Evolutionary conservation across 805 yeast genomes (phyloP).

Genomic region (Saccharomycopsis javanensis): DNA sequence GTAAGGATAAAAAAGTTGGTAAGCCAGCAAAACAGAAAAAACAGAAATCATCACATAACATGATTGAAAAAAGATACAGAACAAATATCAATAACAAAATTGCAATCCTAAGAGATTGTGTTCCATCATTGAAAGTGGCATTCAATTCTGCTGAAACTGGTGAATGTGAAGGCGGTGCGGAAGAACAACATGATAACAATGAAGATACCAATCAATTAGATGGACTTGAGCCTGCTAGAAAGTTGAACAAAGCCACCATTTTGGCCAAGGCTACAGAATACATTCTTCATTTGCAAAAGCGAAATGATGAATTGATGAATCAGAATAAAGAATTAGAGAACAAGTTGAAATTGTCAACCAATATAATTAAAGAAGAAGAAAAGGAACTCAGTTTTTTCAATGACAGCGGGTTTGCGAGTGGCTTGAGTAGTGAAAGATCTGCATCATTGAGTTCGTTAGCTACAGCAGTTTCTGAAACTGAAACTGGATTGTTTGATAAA

Average conservation of each 20-base stretch:
- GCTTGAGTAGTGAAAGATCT: not conserved
- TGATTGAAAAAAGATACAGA: slow-evolving; percentile 64
- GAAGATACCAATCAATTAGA: slow-evolving; percentile 45
- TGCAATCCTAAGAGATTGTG: slow-evolving; percentile 51
- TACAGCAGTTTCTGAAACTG: slow-evolving; percentile 35
- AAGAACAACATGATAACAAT: slow-evolving; percentile 39
- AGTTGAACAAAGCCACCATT: slow-evolving; percentile 69
- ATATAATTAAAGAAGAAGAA: not conserved
- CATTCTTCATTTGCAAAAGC: slow-evolving; percentile 59
- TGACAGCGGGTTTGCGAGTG: not conserved
- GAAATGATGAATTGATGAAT: slow-evolving; percentile 39
- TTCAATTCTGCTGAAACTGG: slow-evolving; percentile 28
- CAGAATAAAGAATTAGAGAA: slow-evolving; percentile 27
- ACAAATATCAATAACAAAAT: slow-evolving; percentile 65
- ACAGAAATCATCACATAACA: slow-evolving; percentile 55
- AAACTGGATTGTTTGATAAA: slow-evolving; percentile 40
- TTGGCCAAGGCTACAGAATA: slow-evolving; percentile 70
- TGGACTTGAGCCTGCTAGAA: slow-evolving; percentile 68
- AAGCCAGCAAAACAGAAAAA: slow-evolving; percentile 27
- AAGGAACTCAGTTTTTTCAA: not conserved
- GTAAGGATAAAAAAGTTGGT: not conserved
- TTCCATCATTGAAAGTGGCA: slow-evolving; percentile 48
- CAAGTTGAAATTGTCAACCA: not conserved
- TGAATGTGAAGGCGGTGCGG: slow-evolving; percentile 31
- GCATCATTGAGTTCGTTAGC: slow-evolving; percentile 21